Base-by-base conservation (phyloP, 2,329 filamentous ascomycete genomes). In the Myriosclerotinia curreyana region DNA sequence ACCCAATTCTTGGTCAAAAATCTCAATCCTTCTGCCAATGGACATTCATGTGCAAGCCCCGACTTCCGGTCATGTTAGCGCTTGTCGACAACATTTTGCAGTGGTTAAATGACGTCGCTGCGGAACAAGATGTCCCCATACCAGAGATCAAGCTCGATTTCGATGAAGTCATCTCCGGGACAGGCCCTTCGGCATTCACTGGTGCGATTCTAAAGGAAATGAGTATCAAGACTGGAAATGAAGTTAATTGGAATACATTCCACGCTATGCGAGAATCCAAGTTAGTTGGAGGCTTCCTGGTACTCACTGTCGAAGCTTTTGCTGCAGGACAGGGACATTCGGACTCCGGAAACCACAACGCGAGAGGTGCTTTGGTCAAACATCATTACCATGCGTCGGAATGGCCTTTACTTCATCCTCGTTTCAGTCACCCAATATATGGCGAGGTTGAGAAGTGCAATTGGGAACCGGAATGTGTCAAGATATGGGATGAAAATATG, bases 361-460 rank as follows among this genome's bases (percentile, higher is more conserved):
- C 86, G 1, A 80, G 86, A 59, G 81, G 81, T 25, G 88, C 88
- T 1, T 78, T 91, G 1, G 87, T 91, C 31, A 88, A 86, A 74
- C 88, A 91, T 72, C 87, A 90, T 74, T 91, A 90, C 71, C 88
- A 91, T 74, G 88, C 88, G 0, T 90, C 87, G 1, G 83, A 85
- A 65, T 91, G 88, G 88, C 88, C 87, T 2, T 83, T 81, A 60
- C 79, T 79, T 3, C 88, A 91, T 72, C 86, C 85, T 1, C 80
- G 88, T 38, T 88, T 82, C 76, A 86, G 79, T 54, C 88, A 91
- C 72, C 86, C 87, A 1, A 83, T 86, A 61, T 89, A 86, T 71
- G 87, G 86, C 7, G 85, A 89, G 74, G 87, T 90, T 0, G 88
- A 90, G 73, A 79, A 81, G 68, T 90, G 87, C 75, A 90, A 90